A percentile compares a stretch with the other conserved stretches of the same genome.
phyloP scores from a whole-genome alignment of 2,329 filamentous ascomycete genomes.

The Meredithiella fracta region DNA sequence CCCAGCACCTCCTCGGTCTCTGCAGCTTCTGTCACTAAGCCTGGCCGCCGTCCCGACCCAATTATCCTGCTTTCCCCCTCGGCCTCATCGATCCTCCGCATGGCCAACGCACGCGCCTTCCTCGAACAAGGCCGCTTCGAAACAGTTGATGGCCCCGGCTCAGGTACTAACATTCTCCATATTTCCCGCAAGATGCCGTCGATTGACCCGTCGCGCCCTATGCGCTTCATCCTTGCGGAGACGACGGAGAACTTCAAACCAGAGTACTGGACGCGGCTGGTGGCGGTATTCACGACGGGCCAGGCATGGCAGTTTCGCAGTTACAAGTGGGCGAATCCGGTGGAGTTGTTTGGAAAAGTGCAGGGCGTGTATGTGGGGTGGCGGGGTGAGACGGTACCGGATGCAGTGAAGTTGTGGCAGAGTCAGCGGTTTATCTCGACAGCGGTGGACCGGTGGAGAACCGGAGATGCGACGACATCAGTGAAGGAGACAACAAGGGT shows the following conservation, averaged over 20 bases:
- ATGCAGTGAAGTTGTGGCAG: constrained; percentile 69
- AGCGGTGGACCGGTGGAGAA: constrained; percentile 70
- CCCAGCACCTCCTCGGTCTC: constrained; percentile 18
- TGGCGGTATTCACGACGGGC: constrained; percentile 92
- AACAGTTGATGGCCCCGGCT: constrained; percentile 53
- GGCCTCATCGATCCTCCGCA: constrained; percentile 81
- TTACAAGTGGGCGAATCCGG: constrained; percentile 86
- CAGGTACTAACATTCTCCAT: constrained; percentile 65
- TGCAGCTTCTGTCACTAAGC: constrained; percentile 30
- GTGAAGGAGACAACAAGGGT: constrained; percentile 42
- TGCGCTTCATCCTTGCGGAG: constrained; percentile 92
- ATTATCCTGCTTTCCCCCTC: constrained; percentile 96
- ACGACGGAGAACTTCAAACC: constrained; percentile 89
- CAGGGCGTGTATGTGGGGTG: constrained; percentile 82
- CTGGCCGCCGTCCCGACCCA: constrained; percentile 46
- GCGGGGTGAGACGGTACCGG: constrained; percentile 66
- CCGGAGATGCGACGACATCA: constrained; percentile 21
- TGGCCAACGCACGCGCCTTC: constrained; percentile 92
- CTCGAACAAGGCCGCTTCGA: constrained; percentile 71
- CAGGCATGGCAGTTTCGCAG: constrained; percentile 98
- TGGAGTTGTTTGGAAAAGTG: constrained; percentile 78
- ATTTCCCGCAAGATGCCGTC: constrained; percentile 60
- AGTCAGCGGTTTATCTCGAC: constrained; percentile 57
- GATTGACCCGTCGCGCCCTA: constrained; percentile 52
- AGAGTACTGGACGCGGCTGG: constrained; percentile 90